Evolutionary conservation across 2,329 filamentous ascomycete genomes (phyloP).

Genomic region (Botrytis cinerea): DNA sequence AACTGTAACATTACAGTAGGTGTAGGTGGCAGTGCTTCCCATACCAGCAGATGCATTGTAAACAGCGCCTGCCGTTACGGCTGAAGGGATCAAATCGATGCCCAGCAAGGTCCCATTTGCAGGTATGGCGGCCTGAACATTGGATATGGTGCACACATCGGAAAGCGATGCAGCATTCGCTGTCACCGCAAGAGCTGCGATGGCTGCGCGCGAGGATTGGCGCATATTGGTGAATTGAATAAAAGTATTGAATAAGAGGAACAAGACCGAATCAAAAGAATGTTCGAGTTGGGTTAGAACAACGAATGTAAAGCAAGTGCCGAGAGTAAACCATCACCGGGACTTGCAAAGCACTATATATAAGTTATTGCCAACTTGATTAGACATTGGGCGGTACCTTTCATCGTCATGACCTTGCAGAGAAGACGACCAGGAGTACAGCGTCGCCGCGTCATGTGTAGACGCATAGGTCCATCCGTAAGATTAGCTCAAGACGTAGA

Average conservation of each 20-base stretch:
- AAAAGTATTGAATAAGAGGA: not conserved
- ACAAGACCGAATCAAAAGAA: not conserved
- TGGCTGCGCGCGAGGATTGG: not conserved
- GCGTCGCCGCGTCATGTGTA: not conserved
- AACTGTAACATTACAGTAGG: conserved; percentile 51
- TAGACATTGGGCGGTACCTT: not conserved
- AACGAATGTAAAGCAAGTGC: not conserved
- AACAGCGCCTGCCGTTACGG: conserved; percentile 44
- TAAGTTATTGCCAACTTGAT: not conserved
- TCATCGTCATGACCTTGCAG: not conserved
- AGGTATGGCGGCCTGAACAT: conserved; percentile 10
- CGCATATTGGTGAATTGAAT: not conserved
- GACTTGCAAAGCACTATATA: not conserved
- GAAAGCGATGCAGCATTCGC: conserved; percentile 1
- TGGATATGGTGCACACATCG: not conserved
- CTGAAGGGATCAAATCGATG: conserved; percentile 39
- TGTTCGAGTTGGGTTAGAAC: not conserved
- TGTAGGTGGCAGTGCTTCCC: conserved; percentile 39
- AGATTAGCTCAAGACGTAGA: not conserved
- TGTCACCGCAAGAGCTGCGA: conserved; percentile 28
- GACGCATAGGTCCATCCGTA: not conserved
- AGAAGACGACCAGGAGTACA: not conserved
- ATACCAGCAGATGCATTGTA: conserved; percentile 38
- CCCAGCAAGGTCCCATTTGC: conserved; percentile 19
- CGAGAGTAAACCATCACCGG: not conserved